These are phyloP conservation scores for Lentinula lateritia DNA, from an alignment of 768 basidiomycete genomes.

Conservation along the genomic window DNA sequence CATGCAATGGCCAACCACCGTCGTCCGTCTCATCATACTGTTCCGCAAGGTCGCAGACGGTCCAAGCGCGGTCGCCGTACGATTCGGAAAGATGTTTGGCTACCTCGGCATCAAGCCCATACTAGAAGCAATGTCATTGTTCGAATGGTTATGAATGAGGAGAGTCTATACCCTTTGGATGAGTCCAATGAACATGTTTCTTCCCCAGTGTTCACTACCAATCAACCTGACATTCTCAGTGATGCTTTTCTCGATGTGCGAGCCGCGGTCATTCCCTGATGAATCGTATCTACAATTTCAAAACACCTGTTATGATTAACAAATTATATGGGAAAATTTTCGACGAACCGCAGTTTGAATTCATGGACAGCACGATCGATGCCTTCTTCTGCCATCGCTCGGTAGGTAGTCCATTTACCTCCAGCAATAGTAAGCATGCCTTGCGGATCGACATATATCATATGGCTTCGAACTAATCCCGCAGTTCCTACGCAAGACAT, in stretches of 20 bases:
- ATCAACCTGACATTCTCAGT: conserved; percentile 81
- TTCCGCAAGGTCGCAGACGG: conserved; percentile 75
- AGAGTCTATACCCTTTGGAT: conserved; percentile 69
- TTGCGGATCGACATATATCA: conserved; percentile 76
- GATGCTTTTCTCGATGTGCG: conserved; percentile 53
- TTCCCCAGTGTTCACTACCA: conserved; percentile 90
- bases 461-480: conserved; percentile 87
- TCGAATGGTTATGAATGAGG: background rate
- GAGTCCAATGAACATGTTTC: conserved; percentile 95
- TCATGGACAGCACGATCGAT: conserved; percentile 81
- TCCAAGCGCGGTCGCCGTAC: conserved; percentile 97
- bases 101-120: conserved; percentile 86
- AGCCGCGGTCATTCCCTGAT: background rate
- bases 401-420: conserved; percentile 98
- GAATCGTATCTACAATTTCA: background rate
- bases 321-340: background rate
- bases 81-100: conserved; percentile 90
- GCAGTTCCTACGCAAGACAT: conserved; percentile 45
- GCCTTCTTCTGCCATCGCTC: conserved; percentile 93
- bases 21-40: conserved; percentile 46
- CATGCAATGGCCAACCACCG: conserved; percentile 81
- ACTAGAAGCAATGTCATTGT: conserved; percentile 35
- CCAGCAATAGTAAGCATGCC: conserved; percentile 93
- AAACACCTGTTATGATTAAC: too few species aligned
- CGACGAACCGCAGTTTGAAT: conserved; percentile 36